Percentiles rank a stretch among this genome's conserved stretches.
Conservation (phyloP, 1,284 basidiomycete genomes). For the Rhodotorula sp. region DNA sequence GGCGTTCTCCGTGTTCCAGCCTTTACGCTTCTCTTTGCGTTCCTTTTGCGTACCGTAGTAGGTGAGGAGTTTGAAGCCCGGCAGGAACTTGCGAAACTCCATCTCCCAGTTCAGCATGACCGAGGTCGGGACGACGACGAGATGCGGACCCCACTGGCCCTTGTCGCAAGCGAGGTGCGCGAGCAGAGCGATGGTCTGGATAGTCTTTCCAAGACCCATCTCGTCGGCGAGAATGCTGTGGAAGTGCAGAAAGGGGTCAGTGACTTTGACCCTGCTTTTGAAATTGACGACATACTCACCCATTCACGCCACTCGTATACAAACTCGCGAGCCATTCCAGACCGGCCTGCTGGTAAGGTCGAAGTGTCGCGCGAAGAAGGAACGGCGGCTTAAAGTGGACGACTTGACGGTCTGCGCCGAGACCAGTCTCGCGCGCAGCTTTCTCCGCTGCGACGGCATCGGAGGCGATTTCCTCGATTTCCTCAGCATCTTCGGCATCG, state of each 20-base stretch:
- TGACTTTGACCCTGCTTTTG: not conserved
- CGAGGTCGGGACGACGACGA: constrained; percentile 91
- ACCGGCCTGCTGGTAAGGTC: constrained; percentile 92
- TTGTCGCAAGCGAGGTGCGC: constrained; percentile 91
- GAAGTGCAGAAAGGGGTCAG: not conserved
- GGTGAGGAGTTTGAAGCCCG: constrained; percentile 85
- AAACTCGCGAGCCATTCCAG: constrained; percentile 92
- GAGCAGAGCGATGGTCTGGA: constrained; percentile 89
- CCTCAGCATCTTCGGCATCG: constrained; percentile 24
- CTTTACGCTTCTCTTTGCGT: constrained; percentile 86
- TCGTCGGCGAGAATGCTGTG: constrained; percentile 65
- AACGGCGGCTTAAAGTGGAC: constrained; percentile 60
- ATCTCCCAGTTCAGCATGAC: constrained; percentile 98
- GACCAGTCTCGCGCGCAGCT: not conserved
- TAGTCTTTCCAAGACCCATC: constrained; percentile 70
- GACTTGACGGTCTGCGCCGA: constrained; percentile 18
- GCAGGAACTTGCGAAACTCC: constrained; percentile 98
- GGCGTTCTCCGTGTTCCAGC: constrained; percentile 87
- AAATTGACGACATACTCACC: constrained; percentile 47
- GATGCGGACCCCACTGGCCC: constrained; percentile 95
- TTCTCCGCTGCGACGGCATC: constrained; percentile 18
- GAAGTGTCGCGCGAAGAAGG: constrained; percentile 78
- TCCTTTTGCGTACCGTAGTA: constrained; percentile 91
- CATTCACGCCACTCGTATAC: constrained; percentile 82
- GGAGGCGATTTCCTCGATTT: constrained; percentile 36